These are phyloP conservation scores for Neofusicoccum umdonicola DNA, from an alignment of 2,329 filamentous ascomycete species.

Conservation along the genomic window DNA sequence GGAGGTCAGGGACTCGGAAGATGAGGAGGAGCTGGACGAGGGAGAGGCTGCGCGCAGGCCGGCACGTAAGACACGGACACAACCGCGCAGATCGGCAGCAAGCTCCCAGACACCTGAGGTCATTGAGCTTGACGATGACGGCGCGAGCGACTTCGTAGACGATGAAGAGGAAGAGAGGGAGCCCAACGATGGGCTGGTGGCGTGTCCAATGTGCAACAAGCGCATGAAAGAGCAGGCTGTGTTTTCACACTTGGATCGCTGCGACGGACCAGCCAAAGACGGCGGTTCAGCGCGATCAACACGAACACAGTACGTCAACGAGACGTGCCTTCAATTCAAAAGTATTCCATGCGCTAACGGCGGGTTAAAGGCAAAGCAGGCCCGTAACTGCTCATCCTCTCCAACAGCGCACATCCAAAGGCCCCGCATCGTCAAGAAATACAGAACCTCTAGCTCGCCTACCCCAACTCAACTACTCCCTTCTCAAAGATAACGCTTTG, in stretches of 20 bases:
- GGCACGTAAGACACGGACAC: conserved; percentile 40
- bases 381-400: conserved; percentile 21
- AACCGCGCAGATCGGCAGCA: conserved; percentile 30
- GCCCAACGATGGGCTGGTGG: conserved; percentile 70
- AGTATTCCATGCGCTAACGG: background rate
- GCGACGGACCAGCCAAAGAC: conserved; percentile 41
- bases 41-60: conserved; percentile 49
- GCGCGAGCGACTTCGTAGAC: conserved; percentile 35
- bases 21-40: conserved; percentile 38
- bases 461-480: conserved; percentile 78
- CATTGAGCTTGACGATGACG: conserved; percentile 22
- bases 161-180: conserved; percentile 40
- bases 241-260: conserved; percentile 76
- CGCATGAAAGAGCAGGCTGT: conserved; percentile 79
- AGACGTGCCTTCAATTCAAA: background rate
- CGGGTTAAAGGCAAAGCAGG: background rate
- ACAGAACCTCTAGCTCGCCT: conserved; percentile 43
- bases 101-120: conserved; percentile 24
- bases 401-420: conserved; percentile 22
- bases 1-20: conserved; percentile 49
- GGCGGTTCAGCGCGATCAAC: conserved; percentile 25
- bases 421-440: conserved; percentile 29
- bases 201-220: conserved; percentile 77
- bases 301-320: conserved; percentile 29
- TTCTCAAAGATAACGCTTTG: conserved; percentile 76